A percentile compares a stretch with the other conserved stretches of the same genome.
These are phyloP conservation scores for Pterocarpus macrocarpus DNA, from an alignment of 306 rosid species.

Conservation along the genomic window DNA sequence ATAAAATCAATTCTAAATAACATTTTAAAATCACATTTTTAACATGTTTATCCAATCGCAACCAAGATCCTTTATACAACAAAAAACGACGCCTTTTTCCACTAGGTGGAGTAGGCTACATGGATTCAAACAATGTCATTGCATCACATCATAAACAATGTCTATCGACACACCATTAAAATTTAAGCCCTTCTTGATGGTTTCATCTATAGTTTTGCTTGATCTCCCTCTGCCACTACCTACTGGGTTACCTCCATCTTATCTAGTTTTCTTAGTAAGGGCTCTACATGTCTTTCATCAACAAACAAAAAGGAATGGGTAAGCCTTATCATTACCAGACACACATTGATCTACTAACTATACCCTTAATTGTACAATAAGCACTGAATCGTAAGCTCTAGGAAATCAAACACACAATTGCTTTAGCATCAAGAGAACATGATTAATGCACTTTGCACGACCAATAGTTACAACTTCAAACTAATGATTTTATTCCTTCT, in stretches of 20 bases:
- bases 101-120: background rate
- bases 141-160: background rate
- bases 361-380: background rate
- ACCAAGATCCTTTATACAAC: background rate
- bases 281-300: background rate
- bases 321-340: constrained; percentile 1
- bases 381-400: background rate
- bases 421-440: background rate
- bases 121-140: background rate
- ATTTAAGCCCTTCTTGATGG: background rate
- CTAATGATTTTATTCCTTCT: background rate
- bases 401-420: background rate
- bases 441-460: background rate
- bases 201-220: background rate
- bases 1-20: background rate
- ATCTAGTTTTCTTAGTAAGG: background rate
- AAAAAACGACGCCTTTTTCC: background rate
- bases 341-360: constrained; percentile 8
- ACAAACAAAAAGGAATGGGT: background rate
- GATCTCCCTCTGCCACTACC: background rate
- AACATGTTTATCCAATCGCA: background rate
- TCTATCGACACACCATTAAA: background rate
- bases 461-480: constrained; percentile 1
- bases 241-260: background rate
- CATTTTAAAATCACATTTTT: background rate